Evolutionary conservation across 176 grass and related monocot species (phyloP).

Genomic region (Zea mays): DNA sequence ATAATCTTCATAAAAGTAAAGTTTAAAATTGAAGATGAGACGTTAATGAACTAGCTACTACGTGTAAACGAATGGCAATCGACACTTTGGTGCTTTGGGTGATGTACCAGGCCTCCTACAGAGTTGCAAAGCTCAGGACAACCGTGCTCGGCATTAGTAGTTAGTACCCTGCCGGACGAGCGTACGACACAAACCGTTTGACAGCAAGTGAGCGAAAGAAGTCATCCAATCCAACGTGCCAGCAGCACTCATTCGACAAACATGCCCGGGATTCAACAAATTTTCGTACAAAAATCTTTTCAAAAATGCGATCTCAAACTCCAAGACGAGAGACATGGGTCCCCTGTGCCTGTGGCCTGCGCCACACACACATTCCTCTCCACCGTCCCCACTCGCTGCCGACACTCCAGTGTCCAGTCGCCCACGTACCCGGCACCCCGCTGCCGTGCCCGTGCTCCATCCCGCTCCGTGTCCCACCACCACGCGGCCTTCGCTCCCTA

Average conservation of each 20-base stretch:
- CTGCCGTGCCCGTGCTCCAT: conserved; percentile 18
- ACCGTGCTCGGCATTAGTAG: neutral
- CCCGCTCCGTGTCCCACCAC: neutral
- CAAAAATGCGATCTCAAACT: neutral
- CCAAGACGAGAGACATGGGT: too few species aligned
- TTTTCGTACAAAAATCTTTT: neutral
- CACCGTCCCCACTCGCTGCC: conserved; percentile 8
- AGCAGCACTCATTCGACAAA: neutral
- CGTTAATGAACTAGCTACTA: too few species aligned
- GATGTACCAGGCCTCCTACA: neutral
- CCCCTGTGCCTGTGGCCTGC: neutral
- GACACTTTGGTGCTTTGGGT: neutral
- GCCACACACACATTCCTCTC: conserved; percentile 24
- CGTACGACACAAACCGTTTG: too few species aligned
- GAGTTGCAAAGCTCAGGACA: conserved; percentile 15
- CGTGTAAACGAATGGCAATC: too few species aligned
- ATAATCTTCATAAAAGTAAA: too few species aligned
- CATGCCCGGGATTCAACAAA: neutral
- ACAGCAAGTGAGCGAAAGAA: neutral
- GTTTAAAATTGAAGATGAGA: too few species aligned
- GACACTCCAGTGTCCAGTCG: conserved; percentile 36
- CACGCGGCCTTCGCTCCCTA: neutral
- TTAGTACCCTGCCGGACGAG: neutral
- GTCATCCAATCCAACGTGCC: neutral
- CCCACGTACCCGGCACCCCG: conserved; percentile 16